Conservation (phyloP, 768 basidiomycete genomes). For the Favolaschia claudopus region DNA sequence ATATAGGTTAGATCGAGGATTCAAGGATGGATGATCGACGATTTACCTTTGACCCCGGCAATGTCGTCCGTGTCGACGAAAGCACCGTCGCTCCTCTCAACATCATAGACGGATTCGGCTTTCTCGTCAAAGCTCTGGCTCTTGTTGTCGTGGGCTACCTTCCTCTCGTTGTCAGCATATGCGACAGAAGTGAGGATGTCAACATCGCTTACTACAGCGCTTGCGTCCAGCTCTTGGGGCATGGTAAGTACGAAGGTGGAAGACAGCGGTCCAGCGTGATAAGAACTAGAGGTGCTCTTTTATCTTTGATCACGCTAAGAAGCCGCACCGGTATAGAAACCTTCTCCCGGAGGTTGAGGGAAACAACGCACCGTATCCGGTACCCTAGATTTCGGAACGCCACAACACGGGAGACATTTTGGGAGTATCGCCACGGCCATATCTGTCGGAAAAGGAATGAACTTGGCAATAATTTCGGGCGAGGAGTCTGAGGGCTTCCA, state of each 20-base stretch:
- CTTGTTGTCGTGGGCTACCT: slow-evolving; percentile 2
- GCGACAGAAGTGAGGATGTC: slow-evolving; percentile 12
- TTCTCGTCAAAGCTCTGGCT: slow-evolving; percentile 20
- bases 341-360: too few relatives aligned
- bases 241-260: slow-evolving; percentile 4
- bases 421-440: too few relatives aligned
- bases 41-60: slow-evolving; percentile 21
- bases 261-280: too few relatives aligned
- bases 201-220: slow-evolving; percentile 7
- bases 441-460: too few relatives aligned
- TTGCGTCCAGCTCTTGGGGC: slow-evolving; percentile 18
- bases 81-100: slow-evolving; percentile 12
- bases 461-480: too few relatives aligned
- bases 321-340: too few relatives aligned
- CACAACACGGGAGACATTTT: too few relatives aligned
- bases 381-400: too few relatives aligned
- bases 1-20: not conserved
- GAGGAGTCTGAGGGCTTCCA: too few relatives aligned
- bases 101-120: slow-evolving; percentile 11
- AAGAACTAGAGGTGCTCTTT: too few relatives aligned
- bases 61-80: slow-evolving; percentile 16
- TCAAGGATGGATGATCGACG: not conserved
- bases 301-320: too few relatives aligned
- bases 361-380: too few relatives aligned
- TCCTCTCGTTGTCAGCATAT: slow-evolving; percentile 8